Evolutionary conservation across 2,329 filamentous ascomycete species (phyloP), one percentile per base, ranked within the genome.

Genomic region (Cytospora chrysosperma): DNA sequence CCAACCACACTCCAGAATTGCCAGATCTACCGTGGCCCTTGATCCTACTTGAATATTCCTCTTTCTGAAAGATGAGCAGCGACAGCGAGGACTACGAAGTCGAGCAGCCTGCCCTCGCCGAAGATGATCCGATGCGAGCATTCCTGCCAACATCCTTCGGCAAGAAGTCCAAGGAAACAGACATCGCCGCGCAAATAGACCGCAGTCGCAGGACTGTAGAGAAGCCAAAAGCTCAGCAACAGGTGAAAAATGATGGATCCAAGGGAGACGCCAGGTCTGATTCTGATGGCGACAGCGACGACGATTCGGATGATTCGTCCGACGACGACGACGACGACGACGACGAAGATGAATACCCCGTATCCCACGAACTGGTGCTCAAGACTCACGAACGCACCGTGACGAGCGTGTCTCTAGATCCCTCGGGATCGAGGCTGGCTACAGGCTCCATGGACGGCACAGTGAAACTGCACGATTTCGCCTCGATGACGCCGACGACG

Each of bases 401-500:
- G 50, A 97, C 94, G 8, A 89, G 91, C 0, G 83, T 93, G 62
- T 89, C 93, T 2, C 81, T 97, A 55, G 95, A 99, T 76, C 88
- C 91, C 0, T 88, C 93, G 0, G 95, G 95, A 13, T 89, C 88
- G 54, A 86, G 95, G 70, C 80, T 99, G 73, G 87, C 94, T 55
- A 95, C 92, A n/a, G 93, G 91, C 26, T 97, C 93, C 6, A 90
- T 89, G 65, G 95, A 99, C 76, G 96, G 93, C 75, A 91, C 87
- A 1, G 80, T 98, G 71, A 98, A 97, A 73, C 82, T 99, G 21
- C 93, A 97, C 78, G 94, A 99, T 74, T 96, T 99, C 74, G 88
- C 93, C 3, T 91, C 93, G 54, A 96, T 99, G 89, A 97, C 94
- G 0, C 92, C 93, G 1, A 95, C 93, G 6, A 98, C 95, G 0